A percentile compares a stretch with the other conserved stretches of the same genome.
These are phyloP conservation scores for Strobilomyces dryophilus DNA, from an alignment of 768 basidiomycete species.

Conservation along the genomic window DNA sequence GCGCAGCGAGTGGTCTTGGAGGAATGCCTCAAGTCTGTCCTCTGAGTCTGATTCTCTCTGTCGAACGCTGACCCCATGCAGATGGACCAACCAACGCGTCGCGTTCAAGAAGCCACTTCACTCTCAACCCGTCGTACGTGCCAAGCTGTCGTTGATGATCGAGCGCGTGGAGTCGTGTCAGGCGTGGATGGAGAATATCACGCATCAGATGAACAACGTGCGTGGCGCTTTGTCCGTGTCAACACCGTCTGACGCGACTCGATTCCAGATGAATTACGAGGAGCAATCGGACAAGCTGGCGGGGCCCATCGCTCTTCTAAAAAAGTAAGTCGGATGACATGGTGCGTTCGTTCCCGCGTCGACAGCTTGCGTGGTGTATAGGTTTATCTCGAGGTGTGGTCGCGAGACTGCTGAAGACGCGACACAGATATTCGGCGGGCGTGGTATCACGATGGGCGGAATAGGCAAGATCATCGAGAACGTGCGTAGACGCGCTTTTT, in stretches of 20 bases:
- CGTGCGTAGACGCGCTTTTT: conserved; percentile 41
- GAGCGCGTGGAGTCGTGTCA: conserved; percentile 85
- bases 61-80: conserved; percentile 27
- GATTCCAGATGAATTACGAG: conserved; percentile 71
- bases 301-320: conserved; percentile 84
- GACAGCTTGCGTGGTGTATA: conserved; percentile 22
- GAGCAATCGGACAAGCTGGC: conserved; percentile 84
- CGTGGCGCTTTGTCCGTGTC: conserved; percentile 9
- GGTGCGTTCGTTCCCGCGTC: not conserved
- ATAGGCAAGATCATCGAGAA: conserved; percentile 86
- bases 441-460: conserved; percentile 83
- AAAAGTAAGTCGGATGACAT: conserved; percentile 54
- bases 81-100: conserved; percentile 85
- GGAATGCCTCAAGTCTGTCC: conserved; percentile 76
- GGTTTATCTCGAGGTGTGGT: conserved; percentile 59
- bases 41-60: not conserved
- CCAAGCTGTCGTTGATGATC: conserved; percentile 88
- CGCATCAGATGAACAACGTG: conserved; percentile 90
- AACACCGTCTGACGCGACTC: not conserved
- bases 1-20: conserved; percentile 82
- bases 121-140: conserved; percentile 80
- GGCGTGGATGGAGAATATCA: conserved; percentile 86
- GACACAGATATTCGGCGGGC: conserved; percentile 84
- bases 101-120: conserved; percentile 88
- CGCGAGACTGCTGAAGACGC: conserved; percentile 60